Percentiles rank a stretch among this genome's conserved stretches.
These are phyloP conservation scores for Ashbya aceris DNA, from an alignment of 1,139 yeast genomes.

Conservation along the genomic window DNA sequence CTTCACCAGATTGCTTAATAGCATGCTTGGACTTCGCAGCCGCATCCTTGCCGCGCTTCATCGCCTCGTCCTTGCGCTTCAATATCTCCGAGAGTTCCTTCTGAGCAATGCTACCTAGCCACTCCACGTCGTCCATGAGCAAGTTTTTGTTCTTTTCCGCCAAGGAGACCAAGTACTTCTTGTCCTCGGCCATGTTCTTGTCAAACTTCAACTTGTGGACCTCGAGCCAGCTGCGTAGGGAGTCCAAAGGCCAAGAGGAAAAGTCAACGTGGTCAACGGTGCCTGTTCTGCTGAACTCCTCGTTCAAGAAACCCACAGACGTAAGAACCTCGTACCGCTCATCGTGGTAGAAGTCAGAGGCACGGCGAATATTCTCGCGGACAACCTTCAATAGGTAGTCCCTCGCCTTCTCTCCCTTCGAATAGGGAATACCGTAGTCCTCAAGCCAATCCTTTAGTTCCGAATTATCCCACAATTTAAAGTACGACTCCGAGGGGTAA, in stretches of 20 bases:
- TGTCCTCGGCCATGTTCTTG: slow-evolving; percentile 29
- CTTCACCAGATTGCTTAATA: no score
- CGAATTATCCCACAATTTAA: slow-evolving; percentile 37
- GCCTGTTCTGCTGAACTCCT: slow-evolving; percentile 35
- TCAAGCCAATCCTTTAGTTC: slow-evolving; percentile 41
- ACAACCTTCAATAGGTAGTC: slow-evolving; percentile 38
- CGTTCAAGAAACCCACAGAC: slow-evolving; percentile 32
- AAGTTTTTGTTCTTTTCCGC: slow-evolving; percentile 33
- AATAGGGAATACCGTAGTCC: slow-evolving; percentile 37
- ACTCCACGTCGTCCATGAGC: slow-evolving; percentile 33
- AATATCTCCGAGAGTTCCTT: slow-evolving; percentile 29
- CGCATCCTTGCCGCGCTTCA: no score
- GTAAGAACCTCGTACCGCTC: slow-evolving; percentile 35
- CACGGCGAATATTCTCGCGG: slow-evolving; percentile 36
- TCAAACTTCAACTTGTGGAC: slow-evolving; percentile 36
- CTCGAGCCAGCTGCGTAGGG: slow-evolving; percentile 40
- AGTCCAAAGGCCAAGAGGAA: slow-evolving; percentile 39
- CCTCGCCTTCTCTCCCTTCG: slow-evolving; percentile 31
- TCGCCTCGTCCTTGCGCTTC: slow-evolving; percentile 4
- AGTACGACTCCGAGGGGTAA: slow-evolving; percentile 46
- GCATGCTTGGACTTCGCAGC: no score
- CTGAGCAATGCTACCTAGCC: slow-evolving; percentile 31
- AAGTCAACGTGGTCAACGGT: slow-evolving; percentile 38
- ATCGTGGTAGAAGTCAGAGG: slow-evolving; percentile 32
- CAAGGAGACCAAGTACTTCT: slow-evolving; percentile 32